A percentile compares a stretch with the other conserved stretches of the same genome.
These are phyloP conservation scores for Lecanicillium sp. DNA, from an alignment of 2,329 filamentous ascomycete genomes.

Conservation along the genomic window DNA sequence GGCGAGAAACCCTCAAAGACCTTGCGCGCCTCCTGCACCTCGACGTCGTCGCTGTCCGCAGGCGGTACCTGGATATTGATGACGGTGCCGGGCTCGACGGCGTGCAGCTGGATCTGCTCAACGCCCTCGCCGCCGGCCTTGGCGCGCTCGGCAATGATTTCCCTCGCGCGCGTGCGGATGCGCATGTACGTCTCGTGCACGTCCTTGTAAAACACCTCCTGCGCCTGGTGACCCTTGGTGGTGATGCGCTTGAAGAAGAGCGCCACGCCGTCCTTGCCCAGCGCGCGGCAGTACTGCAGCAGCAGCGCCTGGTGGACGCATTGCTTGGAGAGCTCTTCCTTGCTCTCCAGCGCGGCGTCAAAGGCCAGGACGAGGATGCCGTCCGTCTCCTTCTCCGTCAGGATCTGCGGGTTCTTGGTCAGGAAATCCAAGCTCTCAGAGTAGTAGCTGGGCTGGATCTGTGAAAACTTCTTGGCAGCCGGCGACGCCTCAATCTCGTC, in stretches of 20 bases:
- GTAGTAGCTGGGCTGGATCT: conserved; percentile 72
- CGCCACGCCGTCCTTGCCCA: conserved; percentile 80
- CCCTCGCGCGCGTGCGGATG: conserved; percentile 68
- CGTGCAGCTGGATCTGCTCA: conserved; percentile 96
- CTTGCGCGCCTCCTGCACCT: conserved; percentile 54
- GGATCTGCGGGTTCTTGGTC: conserved; percentile 65
- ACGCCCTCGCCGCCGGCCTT: conserved; percentile 56
- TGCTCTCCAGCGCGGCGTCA: conserved; percentile 71
- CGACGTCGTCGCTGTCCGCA: conserved; percentile 57
- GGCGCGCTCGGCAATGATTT: conserved; percentile 54
- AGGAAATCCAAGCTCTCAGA: conserved; percentile 68
- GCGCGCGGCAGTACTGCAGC: conserved; percentile 86
- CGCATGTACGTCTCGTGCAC: conserved; percentile 80
- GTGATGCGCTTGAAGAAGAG: conserved; percentile 97
- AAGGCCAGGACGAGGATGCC: conserved; percentile 88
- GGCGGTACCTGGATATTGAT: conserved; percentile 83
- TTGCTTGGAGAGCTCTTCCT: conserved; percentile 69
- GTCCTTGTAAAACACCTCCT: conserved; percentile 86
- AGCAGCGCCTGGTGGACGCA: conserved; percentile 91
- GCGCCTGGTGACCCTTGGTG: conserved; percentile 80
- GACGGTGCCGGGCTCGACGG: conserved; percentile 84
- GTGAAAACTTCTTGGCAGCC: conserved; percentile 72
- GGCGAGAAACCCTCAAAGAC: conserved; percentile 81
- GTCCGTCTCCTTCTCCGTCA: conserved; percentile 82
- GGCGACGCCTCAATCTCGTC: conserved; percentile 70